Evolutionary conservation across 768 basidiomycete genomes (phyloP), one percentile per base, ranked within the genome.

Genomic region (Suillus discolor): DNA sequence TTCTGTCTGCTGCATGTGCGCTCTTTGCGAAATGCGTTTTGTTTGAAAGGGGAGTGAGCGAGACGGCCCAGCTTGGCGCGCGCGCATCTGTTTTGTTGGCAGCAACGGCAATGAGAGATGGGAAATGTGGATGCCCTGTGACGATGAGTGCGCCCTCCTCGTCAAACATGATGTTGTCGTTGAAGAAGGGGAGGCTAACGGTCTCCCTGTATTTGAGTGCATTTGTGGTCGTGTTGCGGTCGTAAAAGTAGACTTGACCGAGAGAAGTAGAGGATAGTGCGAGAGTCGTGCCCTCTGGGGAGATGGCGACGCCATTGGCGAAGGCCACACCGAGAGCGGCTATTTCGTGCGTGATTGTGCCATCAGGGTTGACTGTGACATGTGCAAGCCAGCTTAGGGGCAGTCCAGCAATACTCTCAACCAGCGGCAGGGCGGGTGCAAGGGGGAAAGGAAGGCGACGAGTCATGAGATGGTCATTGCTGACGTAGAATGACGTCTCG

Each of bases 401-500:
- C 1, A 91, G 78, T 6, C 74, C 84, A 4, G 88, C 74, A 20
- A 87, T 0, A 5, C 85, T 81, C 71, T 93, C 91, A 62, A 83
- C 51, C 42, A 87, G 7, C 2, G 90, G 85, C 0, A 87, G 69
- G 31, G 87, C 64, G 49, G 77, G 75, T 11, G 87, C 86, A n/a
- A 89, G 45, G 12, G 71, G 69, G 39, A 75, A 71, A 0, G 87
- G 86, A 23, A 87, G 77, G 16, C 91, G 86, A 9, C 88, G 83
- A 3, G 89, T 91, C 71, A 90, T 72, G 42, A 85, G 75, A 70
- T 93, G 91, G 72, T 93, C 91, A 71, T 93, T 89, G 49, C 85
- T 84, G 59, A 92, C 82, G 70, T 88, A 92, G 74, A 93, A 92
- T 1, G 88, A 84, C 64, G 84, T 82, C 1, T 87, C 85, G 51